Conservation (phyloP, 2,329 filamentous ascomycete species). For the Ophiostoma perfectum region DNA sequence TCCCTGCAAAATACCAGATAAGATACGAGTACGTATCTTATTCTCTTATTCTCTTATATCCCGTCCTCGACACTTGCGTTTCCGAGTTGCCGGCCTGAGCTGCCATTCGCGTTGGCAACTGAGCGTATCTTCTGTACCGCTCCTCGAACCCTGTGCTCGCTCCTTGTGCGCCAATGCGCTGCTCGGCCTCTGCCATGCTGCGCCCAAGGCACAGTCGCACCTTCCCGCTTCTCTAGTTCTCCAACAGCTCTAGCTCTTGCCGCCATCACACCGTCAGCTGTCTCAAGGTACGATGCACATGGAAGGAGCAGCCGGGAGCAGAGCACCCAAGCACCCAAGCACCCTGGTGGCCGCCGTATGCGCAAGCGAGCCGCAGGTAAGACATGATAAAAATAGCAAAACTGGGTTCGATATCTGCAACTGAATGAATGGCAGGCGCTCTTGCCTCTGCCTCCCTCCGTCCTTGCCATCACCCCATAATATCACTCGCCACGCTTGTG, state of each 20-base stretch:
- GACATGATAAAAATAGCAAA: not conserved
- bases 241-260: not conserved
- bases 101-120: no score
- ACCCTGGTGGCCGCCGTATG: not conserved
- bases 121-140: not conserved
- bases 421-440: no score
- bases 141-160: not conserved
- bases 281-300: not conserved
- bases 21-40: not conserved
- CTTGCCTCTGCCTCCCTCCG: no score
- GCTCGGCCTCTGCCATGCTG: not conserved
- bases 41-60: no score
- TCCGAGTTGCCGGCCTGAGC: no score
- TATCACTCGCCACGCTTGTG: no score
- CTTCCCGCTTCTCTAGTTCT: slow-evolving; percentile 7
- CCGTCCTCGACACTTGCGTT: no score
- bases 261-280: no score
- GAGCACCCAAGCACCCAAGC: not conserved
- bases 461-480: no score
- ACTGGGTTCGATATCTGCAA: not conserved
- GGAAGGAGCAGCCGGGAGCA: slow-evolving; percentile 10
- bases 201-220: slow-evolving; percentile 2
- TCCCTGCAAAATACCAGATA: not conserved
- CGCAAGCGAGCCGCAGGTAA: not conserved
- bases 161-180: not conserved